phyloP scores from a whole-genome alignment of 2,329 filamentous ascomycete species.

The Aschersonia sp. region DNA sequence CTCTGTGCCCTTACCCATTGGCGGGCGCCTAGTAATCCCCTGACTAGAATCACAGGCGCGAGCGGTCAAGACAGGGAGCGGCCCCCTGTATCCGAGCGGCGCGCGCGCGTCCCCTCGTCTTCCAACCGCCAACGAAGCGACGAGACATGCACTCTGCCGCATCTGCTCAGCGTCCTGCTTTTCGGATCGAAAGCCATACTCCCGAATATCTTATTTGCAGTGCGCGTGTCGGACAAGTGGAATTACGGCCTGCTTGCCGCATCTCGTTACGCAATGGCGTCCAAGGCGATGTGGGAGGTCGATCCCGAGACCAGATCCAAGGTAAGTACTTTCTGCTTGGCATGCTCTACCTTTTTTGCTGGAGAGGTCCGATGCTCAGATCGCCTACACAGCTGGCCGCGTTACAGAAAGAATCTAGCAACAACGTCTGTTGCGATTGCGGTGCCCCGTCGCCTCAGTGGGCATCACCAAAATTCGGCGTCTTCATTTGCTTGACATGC shows the following conservation, averaged over 20 bases:
- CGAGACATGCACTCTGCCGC: background rate
- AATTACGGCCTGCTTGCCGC: constrained; percentile 1
- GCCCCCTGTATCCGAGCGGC: background rate
- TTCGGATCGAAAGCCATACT: no score
- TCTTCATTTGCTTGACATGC: constrained; percentile 96
- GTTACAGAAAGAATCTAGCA: constrained; percentile 81
- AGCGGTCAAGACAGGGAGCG: background rate
- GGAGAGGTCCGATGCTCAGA: background rate
- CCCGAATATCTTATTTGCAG: no score
- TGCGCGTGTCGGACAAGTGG: background rate
- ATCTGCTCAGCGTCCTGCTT: no score
- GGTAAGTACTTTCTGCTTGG: constrained; percentile 32
- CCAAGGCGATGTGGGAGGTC: constrained; percentile 93
- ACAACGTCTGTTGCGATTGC: constrained; percentile 90
- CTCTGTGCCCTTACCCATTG: no score
- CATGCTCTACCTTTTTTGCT: background rate
- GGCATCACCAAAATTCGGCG: constrained; percentile 93
- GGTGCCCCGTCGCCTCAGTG: constrained; percentile 93
- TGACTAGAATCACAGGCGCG: no score
- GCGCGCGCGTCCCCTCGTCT: background rate
- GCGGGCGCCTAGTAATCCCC: no score
- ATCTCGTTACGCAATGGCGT: constrained; percentile 30
- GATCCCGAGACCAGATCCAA: constrained; percentile 95
- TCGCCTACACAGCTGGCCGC: constrained; percentile 56
- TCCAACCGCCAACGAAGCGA: background rate